Conservation (phyloP, 73 alveolate species). For the Diophrys sp. region DNA sequence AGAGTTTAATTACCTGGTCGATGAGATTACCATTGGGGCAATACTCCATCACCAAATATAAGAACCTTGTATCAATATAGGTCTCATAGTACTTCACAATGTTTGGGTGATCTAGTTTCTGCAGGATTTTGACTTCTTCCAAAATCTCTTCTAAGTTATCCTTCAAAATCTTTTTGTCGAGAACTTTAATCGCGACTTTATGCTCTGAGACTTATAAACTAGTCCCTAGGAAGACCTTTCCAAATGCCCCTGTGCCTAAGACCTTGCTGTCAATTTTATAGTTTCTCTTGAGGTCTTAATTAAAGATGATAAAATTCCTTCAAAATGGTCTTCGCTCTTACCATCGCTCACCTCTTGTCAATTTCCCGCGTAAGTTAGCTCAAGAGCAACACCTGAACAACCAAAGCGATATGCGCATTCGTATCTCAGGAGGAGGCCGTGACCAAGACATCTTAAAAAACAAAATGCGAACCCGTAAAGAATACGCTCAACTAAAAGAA, state of each 20-base stretch:
- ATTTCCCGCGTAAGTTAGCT: background rate
- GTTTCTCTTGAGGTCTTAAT: slow-evolving; percentile 1
- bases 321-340: background rate
- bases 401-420: background rate
- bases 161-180: slow-evolving; percentile 1
- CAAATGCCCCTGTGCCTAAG: slow-evolving; percentile 35
- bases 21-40: slow-evolving; percentile 70
- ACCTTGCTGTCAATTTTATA: slow-evolving; percentile 30
- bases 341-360: background rate
- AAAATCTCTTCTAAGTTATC: background rate
- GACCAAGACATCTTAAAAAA: too few species aligned
- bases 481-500: background rate
- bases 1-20: too few species aligned
- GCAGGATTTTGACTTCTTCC: slow-evolving; percentile 34
- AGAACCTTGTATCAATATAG: slow-evolving; percentile 51
- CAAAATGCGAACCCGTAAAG: background rate
- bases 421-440: background rate
- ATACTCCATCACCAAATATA: slow-evolving; percentile 59
- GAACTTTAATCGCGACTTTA: slow-evolving; percentile 9
- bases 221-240: slow-evolving; percentile 21
- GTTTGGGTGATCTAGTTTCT: slow-evolving; percentile 62
- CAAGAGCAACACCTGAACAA: background rate
- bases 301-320: background rate
- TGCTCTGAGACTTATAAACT: background rate
- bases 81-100: slow-evolving; percentile 65